Evolutionary conservation across 164 flowering plant genomes (phyloP).

Genomic region (Nymphaea colorata): DNA sequence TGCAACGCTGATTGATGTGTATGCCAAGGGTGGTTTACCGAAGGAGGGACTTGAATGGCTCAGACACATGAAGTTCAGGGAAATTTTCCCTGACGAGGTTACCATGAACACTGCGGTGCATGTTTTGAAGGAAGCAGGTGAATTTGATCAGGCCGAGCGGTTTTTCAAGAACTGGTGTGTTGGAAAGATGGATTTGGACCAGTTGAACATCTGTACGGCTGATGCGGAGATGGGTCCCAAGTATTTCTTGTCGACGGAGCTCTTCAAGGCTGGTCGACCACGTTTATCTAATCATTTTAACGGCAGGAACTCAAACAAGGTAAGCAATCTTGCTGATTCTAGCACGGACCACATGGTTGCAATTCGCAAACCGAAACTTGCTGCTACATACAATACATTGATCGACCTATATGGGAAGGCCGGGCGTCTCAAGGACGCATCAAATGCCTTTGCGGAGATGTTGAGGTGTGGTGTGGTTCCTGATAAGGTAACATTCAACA

Average conservation of each 20-base stretch:
- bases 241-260: conserved; percentile 71
- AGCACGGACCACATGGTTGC: conserved; percentile 13
- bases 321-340: not conserved
- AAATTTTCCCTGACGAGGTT: conserved; percentile 81
- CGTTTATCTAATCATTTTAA: not conserved
- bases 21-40: conserved; percentile 77
- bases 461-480: conserved; percentile 61
- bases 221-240: conserved; percentile 24
- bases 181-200: conserved; percentile 43
- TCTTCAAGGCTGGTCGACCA: conserved; percentile 48
- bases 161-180: conserved; percentile 73
- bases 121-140: conserved; percentile 65
- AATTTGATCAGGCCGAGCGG: conserved; percentile 55
- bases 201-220: conserved; percentile 19
- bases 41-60: conserved; percentile 83
- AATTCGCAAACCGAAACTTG: conserved; percentile 37
- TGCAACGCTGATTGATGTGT: conserved; percentile 77
- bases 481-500: conserved; percentile 77
- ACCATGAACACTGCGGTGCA: conserved; percentile 71
- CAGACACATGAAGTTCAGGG: conserved; percentile 67
- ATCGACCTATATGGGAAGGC: conserved; percentile 94
- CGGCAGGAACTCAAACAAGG: conserved; percentile 14
- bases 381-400: conserved; percentile 68
- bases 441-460: conserved; percentile 67
- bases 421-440: conserved; percentile 74